Base-by-base conservation (phyloP, 2,329 filamentous ascomycete species). In the Ophiosphaerella herpotricha region DNA sequence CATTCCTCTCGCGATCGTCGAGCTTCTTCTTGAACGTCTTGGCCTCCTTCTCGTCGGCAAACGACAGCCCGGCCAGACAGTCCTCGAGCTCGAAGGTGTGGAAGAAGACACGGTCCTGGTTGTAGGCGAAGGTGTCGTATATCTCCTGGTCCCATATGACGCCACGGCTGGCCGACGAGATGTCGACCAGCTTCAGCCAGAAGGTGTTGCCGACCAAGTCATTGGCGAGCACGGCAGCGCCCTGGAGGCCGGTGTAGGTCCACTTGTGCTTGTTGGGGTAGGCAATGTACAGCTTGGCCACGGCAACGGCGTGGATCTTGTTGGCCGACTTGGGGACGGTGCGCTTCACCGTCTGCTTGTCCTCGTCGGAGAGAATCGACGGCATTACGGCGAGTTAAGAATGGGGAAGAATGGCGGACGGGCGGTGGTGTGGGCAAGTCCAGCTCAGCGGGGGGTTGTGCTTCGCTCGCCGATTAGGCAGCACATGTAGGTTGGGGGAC, bases 11-110 rank as follows among this genome's bases (percentile, higher is more conserved):
- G 58, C 92, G 83, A 70, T 97, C 92, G 63, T 94, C 88, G 83
- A 99, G 90, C 80, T 97, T 97, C 82, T 97, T 96, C 75, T 92
- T 87, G 77, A 99, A 97, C 51, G 90, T 89, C 76, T 90, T 95
- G 31, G 94, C 94, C 77, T 99, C 94, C 75, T 97, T 97, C 78
- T 97, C 94, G 73, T 97, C 94, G 54, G 88, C 86, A 67, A 99
- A 99, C 21, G 91, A 96, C 52, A 99, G 78, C 0, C 87, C 94
- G 5, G 91, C 94, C 53, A 95, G 78, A 67, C 91, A 97, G 57
- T 95, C 86, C 75, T 97, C 92, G 48, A 96, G 83, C 77, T 99
- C 94, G 71, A 99, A 99, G 5, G 90, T 91, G 75, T 97, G 92
- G 77, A 99, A 99, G 77, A 97, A 99, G 52, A 90, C 93, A 54